A percentile compares a stretch with the other conserved stretches of the same genome.
Conservation (phyloP, 257 asterid species). For the Coffea canephora region DNA sequence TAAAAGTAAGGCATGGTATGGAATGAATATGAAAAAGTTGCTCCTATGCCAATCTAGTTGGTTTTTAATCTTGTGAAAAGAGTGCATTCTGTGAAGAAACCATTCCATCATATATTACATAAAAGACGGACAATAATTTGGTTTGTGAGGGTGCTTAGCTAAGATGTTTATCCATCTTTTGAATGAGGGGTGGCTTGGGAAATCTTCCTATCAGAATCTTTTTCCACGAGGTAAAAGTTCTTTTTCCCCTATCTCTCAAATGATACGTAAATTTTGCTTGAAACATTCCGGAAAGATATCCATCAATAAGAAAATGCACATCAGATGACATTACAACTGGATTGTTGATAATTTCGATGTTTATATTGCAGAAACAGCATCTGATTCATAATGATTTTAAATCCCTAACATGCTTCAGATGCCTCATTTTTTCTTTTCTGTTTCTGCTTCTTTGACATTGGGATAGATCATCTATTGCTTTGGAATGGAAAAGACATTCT, state of each 20-base stretch:
- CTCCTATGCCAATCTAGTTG: background rate
- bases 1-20: background rate
- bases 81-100: background rate
- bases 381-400: background rate
- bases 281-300: background rate
- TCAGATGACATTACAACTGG: background rate
- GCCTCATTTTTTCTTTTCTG: background rate
- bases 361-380: background rate
- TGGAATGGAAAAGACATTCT: background rate
- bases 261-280: background rate
- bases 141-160: background rate
- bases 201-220: background rate
- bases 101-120: background rate
- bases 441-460: background rate
- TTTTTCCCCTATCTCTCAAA: background rate
- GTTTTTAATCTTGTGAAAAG: background rate
- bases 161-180: conserved; percentile 5
- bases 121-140: conserved; percentile 2
- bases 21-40: background rate
- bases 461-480: background rate
- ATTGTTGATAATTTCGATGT: background rate
- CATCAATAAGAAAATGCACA: background rate
- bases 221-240: background rate
- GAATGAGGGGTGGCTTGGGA: background rate
- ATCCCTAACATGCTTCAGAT: background rate